These are phyloP conservation scores for Picocystis sp. DNA, from an alignment of 163 green algal genomes.

Conservation along the genomic window DNA sequence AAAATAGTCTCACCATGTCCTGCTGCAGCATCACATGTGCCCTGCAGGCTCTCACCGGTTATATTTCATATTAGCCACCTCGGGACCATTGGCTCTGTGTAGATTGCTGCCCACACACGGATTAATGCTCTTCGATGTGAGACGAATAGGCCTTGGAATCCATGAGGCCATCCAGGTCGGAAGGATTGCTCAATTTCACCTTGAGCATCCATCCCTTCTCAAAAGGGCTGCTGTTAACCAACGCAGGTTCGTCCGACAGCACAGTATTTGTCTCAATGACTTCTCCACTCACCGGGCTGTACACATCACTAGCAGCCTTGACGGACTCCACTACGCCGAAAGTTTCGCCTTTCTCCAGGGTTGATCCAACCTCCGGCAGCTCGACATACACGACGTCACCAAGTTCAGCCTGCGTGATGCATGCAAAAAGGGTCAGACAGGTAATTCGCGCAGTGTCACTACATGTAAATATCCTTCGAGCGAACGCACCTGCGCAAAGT, in stretches of 20 bases:
- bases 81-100: too few relatives aligned
- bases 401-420: constrained; percentile 58
- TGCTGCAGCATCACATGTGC: too few relatives aligned
- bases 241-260: constrained; percentile 54
- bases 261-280: constrained; percentile 72
- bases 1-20: too few relatives aligned
- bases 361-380: constrained; percentile 75
- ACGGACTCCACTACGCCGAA: constrained; percentile 98
- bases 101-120: too few relatives aligned
- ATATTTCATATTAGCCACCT: too few relatives aligned
- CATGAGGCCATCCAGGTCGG: constrained; percentile 57
- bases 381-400: constrained; percentile 97
- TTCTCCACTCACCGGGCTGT: constrained; percentile 70
- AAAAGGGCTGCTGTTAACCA: constrained; percentile 78
- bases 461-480: not conserved
- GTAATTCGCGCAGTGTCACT: not conserved
- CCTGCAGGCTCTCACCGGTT: too few relatives aligned
- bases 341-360: constrained; percentile 53
- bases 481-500: constrained; percentile 76
- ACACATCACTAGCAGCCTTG: constrained; percentile 92
- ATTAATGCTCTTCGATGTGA: not conserved
- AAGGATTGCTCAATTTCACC: constrained; percentile 70
- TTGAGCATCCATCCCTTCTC: constrained; percentile 89
- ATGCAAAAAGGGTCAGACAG: not conserved
- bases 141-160: constrained; percentile 52